Percentiles rank a stretch among this genome's conserved stretches.
Conservation (phyloP, 495 filamentous ascomycete genomes). For the Penicillium diatomitis region DNA sequence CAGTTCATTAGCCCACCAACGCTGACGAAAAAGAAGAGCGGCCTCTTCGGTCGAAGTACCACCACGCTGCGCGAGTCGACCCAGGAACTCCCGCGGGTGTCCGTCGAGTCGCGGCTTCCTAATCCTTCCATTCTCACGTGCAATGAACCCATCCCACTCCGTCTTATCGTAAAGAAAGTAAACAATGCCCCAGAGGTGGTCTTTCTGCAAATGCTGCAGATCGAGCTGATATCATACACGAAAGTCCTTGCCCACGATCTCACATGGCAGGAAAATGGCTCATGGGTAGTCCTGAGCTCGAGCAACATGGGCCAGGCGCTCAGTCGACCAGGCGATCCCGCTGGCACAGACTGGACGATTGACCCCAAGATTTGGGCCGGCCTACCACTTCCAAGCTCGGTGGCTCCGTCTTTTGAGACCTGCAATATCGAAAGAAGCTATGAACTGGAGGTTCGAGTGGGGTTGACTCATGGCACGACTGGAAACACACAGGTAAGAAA, state of each 20-base stretch:
- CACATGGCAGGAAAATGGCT: slow-evolving; percentile 50
- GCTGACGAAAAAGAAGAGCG: slow-evolving; percentile 39
- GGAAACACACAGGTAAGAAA: slow-evolving; percentile 42
- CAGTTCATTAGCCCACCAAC: slow-evolving; percentile 47
- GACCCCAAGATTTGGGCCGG: slow-evolving; percentile 60
- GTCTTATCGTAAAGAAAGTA: slow-evolving; percentile 66
- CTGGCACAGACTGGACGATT: slow-evolving; percentile 56
- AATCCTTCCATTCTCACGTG: slow-evolving; percentile 86
- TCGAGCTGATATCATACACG: slow-evolving; percentile 73
- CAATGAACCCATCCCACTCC: slow-evolving; percentile 72
- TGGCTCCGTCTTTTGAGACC: slow-evolving; percentile 77
- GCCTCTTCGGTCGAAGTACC: slow-evolving; percentile 44
- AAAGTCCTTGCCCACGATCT: slow-evolving; percentile 67
- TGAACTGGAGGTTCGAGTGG: slow-evolving; percentile 71
- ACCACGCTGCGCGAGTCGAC: slow-evolving; percentile 13
- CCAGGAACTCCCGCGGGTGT: slow-evolving; percentile 40
- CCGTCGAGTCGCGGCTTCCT: slow-evolving; percentile 73
- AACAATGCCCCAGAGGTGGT: slow-evolving; percentile 54
- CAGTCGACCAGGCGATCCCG: slow-evolving; percentile 45
- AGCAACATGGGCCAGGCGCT: slow-evolving; percentile 61
- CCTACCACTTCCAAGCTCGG: slow-evolving; percentile 64
- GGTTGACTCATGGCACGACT: slow-evolving; percentile 50
- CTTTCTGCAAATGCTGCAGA: slow-evolving; percentile 67
- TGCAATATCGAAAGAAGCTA: slow-evolving; percentile 82
- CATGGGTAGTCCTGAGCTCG: slow-evolving; percentile 59